Evolutionary conservation across 2,329 filamentous ascomycete genomes (phyloP).

Genomic region (Fusarium tupiense): DNA sequence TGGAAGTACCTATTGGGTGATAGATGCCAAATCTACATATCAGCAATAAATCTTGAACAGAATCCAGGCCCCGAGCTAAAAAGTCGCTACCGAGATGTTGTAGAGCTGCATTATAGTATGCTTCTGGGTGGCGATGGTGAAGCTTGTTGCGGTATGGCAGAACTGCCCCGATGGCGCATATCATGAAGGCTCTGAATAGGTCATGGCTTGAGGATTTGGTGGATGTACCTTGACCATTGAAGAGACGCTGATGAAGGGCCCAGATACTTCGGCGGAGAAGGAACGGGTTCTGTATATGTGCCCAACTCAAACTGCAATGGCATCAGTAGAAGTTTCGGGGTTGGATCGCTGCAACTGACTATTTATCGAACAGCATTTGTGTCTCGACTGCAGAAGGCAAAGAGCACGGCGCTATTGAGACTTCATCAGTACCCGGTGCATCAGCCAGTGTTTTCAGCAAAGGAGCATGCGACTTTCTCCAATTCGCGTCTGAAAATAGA

Average conservation of each 20-base stretch:
- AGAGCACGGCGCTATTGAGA: neutral
- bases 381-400: slow-evolving; percentile 1
- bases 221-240: neutral
- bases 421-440: neutral
- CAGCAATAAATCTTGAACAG: slow-evolving; percentile 30
- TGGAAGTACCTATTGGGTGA: slow-evolving; percentile 31
- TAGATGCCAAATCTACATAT: slow-evolving; percentile 37
- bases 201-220: neutral
- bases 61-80: slow-evolving; percentile 15
- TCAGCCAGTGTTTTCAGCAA: slow-evolving; percentile 8
- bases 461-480: slow-evolving; percentile 14
- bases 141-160: slow-evolving; percentile 16
- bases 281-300: slow-evolving; percentile 18
- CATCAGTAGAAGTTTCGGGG: rapidly evolving
- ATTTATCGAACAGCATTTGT: slow-evolving; percentile 10
- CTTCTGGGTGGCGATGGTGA: slow-evolving; percentile 15
- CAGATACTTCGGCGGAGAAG: slow-evolving; percentile 12
- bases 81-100: neutral
- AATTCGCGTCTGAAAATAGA: neutral
- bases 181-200: slow-evolving; percentile 28
- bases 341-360: neutral
- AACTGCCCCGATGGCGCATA: slow-evolving; percentile 22
- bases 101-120: slow-evolving; percentile 28
- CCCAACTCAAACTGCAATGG: slow-evolving; percentile 1
- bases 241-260: slow-evolving; percentile 13